Base-by-base conservation (phyloP, 208 protist genomes). In the Sergeia podlipaevii region DNA sequence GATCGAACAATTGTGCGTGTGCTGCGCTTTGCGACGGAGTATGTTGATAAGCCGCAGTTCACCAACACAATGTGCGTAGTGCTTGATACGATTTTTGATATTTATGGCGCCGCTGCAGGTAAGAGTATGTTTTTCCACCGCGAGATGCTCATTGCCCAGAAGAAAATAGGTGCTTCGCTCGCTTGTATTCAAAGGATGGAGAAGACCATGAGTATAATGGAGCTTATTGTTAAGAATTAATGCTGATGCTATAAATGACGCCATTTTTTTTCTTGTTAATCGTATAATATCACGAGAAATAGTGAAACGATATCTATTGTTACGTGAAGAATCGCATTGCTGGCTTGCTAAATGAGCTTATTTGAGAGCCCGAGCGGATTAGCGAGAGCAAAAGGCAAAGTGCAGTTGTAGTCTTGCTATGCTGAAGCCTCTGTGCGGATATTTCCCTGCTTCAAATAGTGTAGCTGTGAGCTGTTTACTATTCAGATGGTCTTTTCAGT, bases 71-170 rank as follows among this genome's bases (percentile, higher is more conserved):
- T 91, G 78, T 53, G 89, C 20, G 68, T 70, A 1, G 82, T 89
- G 3, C 60, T 91, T 34, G 87, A 95, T 47, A 72, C 60, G 3
- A 79, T 95, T 18, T 89, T 89, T 46, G 77, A 85, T 29, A 91
- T 95, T 44, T 95, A 95, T 45, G 74, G 75, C 24, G 44, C 77
- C 1, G 57, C 13, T 27, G 82, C 78, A 2, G 70, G 72, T 15
- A 76, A 71, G 41, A 91, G 77, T 42, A 58, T 37, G n/a, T 92
- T 89, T 61, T 78, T 95, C 38, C 80, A 87, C 42, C 63, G 79
- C 2, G 83, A 91, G 65, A 59, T 95, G 46, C 62, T 87, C 30
- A 84, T 69, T 15, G 80, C 77, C 13, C 78, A 79, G 38, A 78
- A 82, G 46, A 71, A 69, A 26, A 70, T 95, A 21, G 78, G 75